Conservation (phyloP, 106 monocot genomes). For the Dendrobium chrysotoxum region DNA sequence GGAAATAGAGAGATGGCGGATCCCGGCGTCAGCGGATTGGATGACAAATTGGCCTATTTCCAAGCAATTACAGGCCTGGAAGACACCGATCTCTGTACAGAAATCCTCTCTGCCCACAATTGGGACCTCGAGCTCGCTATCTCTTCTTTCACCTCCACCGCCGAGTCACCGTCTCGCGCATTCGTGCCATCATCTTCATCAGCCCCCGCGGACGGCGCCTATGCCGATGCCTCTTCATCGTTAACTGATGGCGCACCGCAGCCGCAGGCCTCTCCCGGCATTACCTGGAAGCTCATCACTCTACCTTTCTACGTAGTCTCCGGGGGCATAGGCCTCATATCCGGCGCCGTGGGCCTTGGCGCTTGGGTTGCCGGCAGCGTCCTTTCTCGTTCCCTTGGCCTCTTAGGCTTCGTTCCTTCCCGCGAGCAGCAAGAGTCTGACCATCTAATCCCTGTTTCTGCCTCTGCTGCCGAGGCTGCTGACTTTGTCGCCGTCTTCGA, state of each 20-base stretch:
- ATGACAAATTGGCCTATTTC: slow-evolving; percentile 77
- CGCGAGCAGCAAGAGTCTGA: slow-evolving; percentile 11
- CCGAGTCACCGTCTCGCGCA: slow-evolving; percentile 11
- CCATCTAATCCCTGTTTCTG: slow-evolving; percentile 27
- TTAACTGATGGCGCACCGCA: neutral
- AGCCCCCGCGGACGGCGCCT: slow-evolving; percentile 2
- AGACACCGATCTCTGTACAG: slow-evolving; percentile 71
- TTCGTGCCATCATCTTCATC: neutral
- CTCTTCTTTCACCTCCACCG: slow-evolving; percentile 64
- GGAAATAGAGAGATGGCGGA: neutral
- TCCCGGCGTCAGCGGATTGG: slow-evolving; percentile 20
- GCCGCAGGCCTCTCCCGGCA: slow-evolving; percentile 28
- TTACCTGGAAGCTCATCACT: slow-evolving; percentile 76
- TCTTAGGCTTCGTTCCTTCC: slow-evolving; percentile 37
- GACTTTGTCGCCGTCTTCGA: slow-evolving; percentile 57
- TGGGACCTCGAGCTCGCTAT: slow-evolving; percentile 93
- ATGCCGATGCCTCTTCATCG: neutral
- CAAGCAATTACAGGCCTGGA: slow-evolving; percentile 85
- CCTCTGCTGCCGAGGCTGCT: slow-evolving; percentile 65
- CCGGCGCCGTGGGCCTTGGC: slow-evolving; percentile 54
- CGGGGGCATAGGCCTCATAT: slow-evolving; percentile 50
- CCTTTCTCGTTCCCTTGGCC: slow-evolving; percentile 58
- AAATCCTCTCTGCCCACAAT: slow-evolving; percentile 87
- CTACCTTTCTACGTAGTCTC: slow-evolving; percentile 85
- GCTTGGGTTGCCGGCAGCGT: slow-evolving; percentile 71